A percentile compares a stretch with the other conserved stretches of the same genome.
These are phyloP conservation scores for Microthlaspi erraticum DNA, from an alignment of 345 rosid genomes.

Conservation along the genomic window DNA sequence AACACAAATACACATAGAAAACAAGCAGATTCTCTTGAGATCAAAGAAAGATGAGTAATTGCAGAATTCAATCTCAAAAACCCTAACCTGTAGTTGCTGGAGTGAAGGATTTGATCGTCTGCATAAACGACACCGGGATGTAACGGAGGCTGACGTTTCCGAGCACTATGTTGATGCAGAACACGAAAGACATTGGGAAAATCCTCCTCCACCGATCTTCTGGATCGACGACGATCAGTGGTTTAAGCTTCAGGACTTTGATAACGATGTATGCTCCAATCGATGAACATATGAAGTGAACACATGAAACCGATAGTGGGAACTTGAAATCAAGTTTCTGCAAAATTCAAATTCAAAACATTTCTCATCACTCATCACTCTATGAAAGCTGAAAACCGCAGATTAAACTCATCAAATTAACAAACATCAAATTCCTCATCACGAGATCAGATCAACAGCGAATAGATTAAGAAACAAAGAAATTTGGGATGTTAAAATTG, in stretches of 20 bases:
- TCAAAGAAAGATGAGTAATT: not conserved
- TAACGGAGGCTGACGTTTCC: conserved; percentile 96
- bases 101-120: conserved; percentile 97
- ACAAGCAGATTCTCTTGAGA: conserved; percentile 35
- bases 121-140: conserved; percentile 99
- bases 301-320: conserved; percentile 86
- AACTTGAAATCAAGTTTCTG: conserved; percentile 99
- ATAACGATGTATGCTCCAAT: conserved; percentile 91
- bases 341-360: conserved; percentile 10
- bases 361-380: conserved; percentile 4
- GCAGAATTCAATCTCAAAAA: not conserved
- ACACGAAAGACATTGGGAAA: conserved; percentile 98
- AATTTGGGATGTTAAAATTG: no score
- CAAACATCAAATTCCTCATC: not conserved
- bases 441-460: conserved; percentile 27
- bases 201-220: conserved; percentile 99
- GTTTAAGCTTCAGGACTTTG: conserved; percentile 90
- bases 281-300: conserved; percentile 97
- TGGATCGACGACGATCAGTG: conserved; percentile 77
- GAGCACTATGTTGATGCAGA: conserved; percentile 93
- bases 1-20: conserved; percentile 17
- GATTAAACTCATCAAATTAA: not conserved
- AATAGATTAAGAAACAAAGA: not conserved
- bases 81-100: conserved; percentile 97
- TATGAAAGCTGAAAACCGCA: not conserved